These are phyloP conservation scores for Tylopilus plumbeoviolaceoides DNA, from an alignment of 768 basidiomycete species.

Conservation along the genomic window DNA sequence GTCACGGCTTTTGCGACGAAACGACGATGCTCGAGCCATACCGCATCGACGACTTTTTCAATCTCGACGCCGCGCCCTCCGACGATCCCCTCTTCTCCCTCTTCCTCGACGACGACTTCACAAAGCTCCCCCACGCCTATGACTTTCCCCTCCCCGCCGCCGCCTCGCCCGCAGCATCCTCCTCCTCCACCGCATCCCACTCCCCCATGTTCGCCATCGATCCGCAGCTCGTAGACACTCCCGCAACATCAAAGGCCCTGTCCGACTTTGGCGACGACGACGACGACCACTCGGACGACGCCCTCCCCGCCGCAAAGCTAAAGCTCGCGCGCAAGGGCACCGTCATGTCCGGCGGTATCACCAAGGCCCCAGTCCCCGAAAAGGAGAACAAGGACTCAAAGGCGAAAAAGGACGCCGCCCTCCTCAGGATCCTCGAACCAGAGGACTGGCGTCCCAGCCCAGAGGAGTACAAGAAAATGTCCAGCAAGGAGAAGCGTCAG, in stretches of 20 bases:
- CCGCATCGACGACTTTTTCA: slow-evolving; percentile 57
- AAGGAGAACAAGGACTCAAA: slow-evolving; percentile 30
- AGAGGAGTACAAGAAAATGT: slow-evolving; percentile 94
- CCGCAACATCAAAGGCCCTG: slow-evolving; percentile 41
- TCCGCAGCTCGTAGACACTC: slow-evolving; percentile 72
- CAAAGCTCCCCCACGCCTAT: slow-evolving; percentile 27
- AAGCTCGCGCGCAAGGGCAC: slow-evolving; percentile 60
- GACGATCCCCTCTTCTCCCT: slow-evolving; percentile 40
- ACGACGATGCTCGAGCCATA: slow-evolving; percentile 27
- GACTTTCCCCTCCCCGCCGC: slow-evolving; percentile 31
- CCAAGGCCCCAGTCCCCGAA: slow-evolving; percentile 48
- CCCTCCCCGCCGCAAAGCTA: slow-evolving; percentile 33
- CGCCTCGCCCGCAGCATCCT: slow-evolving; percentile 12
- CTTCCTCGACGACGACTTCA: slow-evolving; percentile 43
- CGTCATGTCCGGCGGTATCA: slow-evolving; percentile 69
- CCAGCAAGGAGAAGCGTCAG: slow-evolving; percentile 93
- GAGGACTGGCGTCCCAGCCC: slow-evolving; percentile 85
- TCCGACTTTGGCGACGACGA: slow-evolving; percentile 42
- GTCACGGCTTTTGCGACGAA: too few species aligned
- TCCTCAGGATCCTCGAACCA: slow-evolving; percentile 31
- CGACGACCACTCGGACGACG: slow-evolving; percentile 19
- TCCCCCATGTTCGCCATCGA: slow-evolving; percentile 52
- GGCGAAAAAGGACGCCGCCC: slow-evolving; percentile 26
- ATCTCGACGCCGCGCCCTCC: slow-evolving; percentile 51
- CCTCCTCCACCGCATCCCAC: slow-evolving; percentile 17